phyloP scores from a whole-genome alignment of 257 asterid species.

The Linderniella brevidens region DNA sequence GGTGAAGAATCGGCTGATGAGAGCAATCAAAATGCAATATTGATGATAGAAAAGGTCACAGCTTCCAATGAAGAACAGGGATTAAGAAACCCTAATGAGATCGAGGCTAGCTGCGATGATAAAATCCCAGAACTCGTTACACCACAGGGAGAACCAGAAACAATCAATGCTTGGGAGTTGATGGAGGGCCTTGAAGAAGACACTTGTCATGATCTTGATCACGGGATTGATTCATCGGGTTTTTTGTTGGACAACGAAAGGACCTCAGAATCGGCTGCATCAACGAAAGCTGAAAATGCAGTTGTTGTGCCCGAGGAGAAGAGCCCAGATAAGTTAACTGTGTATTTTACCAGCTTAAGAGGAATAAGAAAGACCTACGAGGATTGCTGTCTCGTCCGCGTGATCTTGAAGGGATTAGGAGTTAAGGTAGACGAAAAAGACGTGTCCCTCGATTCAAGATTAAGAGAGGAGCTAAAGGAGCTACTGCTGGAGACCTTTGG shows the following conservation, averaged over 20 bases:
- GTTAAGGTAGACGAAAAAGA: conserved; percentile 75
- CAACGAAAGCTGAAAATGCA: conserved; percentile 7
- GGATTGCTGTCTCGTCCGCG: conserved; percentile 71
- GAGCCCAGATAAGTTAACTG: conserved; percentile 30
- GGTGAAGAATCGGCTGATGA: too few species aligned
- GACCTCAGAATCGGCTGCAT: too few species aligned
- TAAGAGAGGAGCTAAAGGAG: conserved; percentile 68
- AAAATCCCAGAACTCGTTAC: conserved; percentile 51
- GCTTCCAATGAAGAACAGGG: too few species aligned
- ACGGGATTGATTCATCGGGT: too few species aligned
- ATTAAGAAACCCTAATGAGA: conserved; percentile 20
- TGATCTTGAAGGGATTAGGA: conserved; percentile 48
- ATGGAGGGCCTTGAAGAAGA: conserved; percentile 76
- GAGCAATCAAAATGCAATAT: too few species aligned
- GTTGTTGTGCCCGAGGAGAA: neutral
- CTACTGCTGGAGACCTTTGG: conserved; percentile 33
- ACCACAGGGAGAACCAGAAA: conserved; percentile 79
- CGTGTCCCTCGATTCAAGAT: conserved; percentile 80
- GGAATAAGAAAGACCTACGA: conserved; percentile 85
- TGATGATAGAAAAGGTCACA: too few species aligned
- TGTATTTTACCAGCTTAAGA: conserved; percentile 72
- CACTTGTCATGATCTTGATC: too few species aligned
- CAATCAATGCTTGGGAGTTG: conserved; percentile 68
- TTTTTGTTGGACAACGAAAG: too few species aligned
- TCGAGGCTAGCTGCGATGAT: conserved; percentile 59